These are phyloP conservation scores for Letharia columbiana DNA, from an alignment of 495 filamentous ascomycete genomes.

Conservation along the genomic window DNA sequence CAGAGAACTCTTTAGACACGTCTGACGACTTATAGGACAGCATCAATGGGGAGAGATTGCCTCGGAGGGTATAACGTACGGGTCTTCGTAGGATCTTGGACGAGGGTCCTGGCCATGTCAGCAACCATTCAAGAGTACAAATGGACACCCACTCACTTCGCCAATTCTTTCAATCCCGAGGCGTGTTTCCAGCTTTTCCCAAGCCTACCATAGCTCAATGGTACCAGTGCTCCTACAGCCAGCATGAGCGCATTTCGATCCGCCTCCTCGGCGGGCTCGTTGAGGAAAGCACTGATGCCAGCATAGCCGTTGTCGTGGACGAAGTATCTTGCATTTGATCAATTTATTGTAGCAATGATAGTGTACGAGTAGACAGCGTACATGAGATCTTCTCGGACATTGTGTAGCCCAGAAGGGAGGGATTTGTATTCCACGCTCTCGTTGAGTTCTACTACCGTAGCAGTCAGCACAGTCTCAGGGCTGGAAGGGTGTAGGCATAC, in stretches of 20 bases:
- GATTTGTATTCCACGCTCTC: conserved; percentile 91
- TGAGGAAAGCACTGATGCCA: conserved; percentile 87
- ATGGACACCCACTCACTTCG: conserved; percentile 43
- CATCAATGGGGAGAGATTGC: no score
- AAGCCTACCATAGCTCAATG: conserved; percentile 74
- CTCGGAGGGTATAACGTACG: neutral
- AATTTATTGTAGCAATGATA: conserved; percentile 1
- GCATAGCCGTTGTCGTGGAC: conserved; percentile 70
- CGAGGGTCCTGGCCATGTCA: conserved; percentile 38
- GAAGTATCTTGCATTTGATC: conserved; percentile 56
- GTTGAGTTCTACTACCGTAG: conserved; percentile 61
- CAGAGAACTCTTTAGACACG: no score
- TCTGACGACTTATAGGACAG: no score
- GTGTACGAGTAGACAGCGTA: conserved; percentile 35
- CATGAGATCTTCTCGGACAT: conserved; percentile 79
- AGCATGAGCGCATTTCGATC: conserved; percentile 88
- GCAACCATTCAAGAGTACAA: neutral
- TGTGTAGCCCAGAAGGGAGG: conserved; percentile 85
- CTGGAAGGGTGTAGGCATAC: conserved; percentile 31
- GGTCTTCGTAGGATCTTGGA: conserved; percentile 46
- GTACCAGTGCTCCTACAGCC: conserved; percentile 80
- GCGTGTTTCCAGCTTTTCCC: conserved; percentile 89
- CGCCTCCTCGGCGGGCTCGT: conserved; percentile 63
- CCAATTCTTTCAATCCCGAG: conserved; percentile 62
- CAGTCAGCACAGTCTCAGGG: conserved; percentile 20